phyloP scores from a whole-genome alignment of 441 rosid genomes.

The Isatis lusitanica region DNA sequence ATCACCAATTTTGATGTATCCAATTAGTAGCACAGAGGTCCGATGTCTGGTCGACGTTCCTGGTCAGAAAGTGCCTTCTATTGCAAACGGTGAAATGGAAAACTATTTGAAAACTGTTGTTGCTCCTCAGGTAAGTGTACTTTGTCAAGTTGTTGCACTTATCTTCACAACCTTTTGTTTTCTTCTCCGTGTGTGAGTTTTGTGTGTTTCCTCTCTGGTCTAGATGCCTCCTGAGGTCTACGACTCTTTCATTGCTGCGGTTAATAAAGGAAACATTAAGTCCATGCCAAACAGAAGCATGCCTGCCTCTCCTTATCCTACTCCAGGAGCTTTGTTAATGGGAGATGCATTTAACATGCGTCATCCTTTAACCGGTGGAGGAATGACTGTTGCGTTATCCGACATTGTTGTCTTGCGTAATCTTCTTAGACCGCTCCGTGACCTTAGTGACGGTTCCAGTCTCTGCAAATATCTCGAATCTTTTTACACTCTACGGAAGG shows the following conservation, averaged over 20 bases:
- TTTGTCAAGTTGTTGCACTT: neutral
- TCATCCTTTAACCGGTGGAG: conserved; percentile 95
- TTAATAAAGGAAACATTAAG: conserved; percentile 72
- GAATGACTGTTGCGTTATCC: conserved; percentile 91
- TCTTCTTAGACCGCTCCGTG: conserved; percentile 68
- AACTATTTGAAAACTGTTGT: conserved; percentile 73
- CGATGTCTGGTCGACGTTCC: conserved; percentile 85
- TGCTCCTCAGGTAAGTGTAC: conserved; percentile 71
- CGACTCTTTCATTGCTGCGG: conserved; percentile 74
- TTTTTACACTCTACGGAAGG: conserved; percentile 90
- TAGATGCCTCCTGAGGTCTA: conserved; percentile 74
- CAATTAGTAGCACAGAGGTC: conserved; percentile 78
- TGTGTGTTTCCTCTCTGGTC: conserved; percentile 11
- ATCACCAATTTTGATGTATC: conserved; percentile 79
- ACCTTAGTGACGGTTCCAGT: conserved; percentile 61
- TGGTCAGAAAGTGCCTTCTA: conserved; percentile 83
- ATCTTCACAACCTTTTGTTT: neutral
- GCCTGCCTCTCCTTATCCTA: conserved; percentile 86
- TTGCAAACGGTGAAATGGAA: conserved; percentile 82
- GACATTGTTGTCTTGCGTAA: conserved; percentile 78
- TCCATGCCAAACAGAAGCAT: conserved; percentile 97
- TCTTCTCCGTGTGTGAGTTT: neutral
- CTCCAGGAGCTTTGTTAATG: conserved; percentile 90
- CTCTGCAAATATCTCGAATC: conserved; percentile 87
- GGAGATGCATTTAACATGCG: conserved; percentile 99